Base-by-base conservation (phyloP, 768 basidiomycete genomes). In the Russula sp. region DNA sequence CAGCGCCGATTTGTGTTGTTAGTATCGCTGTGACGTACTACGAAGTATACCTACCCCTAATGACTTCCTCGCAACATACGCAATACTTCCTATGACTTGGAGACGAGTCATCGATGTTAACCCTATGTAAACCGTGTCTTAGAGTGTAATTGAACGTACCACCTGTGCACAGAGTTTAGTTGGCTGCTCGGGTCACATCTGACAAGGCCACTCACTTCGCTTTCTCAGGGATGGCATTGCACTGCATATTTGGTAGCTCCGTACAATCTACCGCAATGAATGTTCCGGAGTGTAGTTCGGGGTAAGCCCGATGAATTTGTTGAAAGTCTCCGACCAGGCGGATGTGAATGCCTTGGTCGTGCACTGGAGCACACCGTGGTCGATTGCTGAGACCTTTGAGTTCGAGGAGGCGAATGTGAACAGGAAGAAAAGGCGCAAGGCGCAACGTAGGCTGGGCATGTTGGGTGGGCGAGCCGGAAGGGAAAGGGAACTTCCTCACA, bases 341-440 rank as follows among this genome's bases (percentile, higher is more conserved):
- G 59, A 51, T 14, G 64, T 61, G 50, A 61, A 65, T 5, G 59
- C 64, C 50, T 65, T 65, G 30, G 64, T 65, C 32, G 64, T 61
- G n/a, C 64, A 65, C 34, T 65, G 64, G 24, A 65, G 49, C n/a
- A 65, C 64, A 16, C 61, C 55, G 16, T 61, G 59, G 32, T 65
- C 55, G 22, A 57, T 57, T 38, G 1, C 46, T 11, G 11, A n/a
- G 13, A 22, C 30, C 40, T 11, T 50, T 28, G 50, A 42, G 22
- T 48, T 48, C 22, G 59, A 61, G 16, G 59, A 65, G 16, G 59
- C 59, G 20, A 51, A 40, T 10, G 48, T 44, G 22, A 28, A 42
- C 10, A 46, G n/a, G 10, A 57, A 3, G 40, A 28, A 16, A 24
- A 61, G 7, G 55, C 57, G 26, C 34, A 61, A 16, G n/a, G 13